phyloP scores from a whole-genome alignment of 2,329 filamentous ascomycete species.

The Clonostachys chloroleuca region DNA sequence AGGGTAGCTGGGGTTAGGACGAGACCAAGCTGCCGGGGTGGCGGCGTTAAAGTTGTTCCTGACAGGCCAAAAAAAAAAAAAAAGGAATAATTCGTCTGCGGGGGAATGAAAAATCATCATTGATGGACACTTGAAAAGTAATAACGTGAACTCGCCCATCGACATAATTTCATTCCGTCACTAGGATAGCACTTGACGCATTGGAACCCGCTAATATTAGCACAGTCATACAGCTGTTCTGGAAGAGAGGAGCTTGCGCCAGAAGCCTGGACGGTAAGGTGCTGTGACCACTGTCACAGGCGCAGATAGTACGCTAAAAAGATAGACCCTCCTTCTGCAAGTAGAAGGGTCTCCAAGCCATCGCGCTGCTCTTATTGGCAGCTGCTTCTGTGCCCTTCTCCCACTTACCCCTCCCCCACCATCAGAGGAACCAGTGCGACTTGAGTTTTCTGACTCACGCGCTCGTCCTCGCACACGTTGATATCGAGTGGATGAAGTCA shows the following conservation, averaged over 20 bases:
- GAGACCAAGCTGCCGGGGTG: too few species aligned
- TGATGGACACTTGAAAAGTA: too few species aligned
- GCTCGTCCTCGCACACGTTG: slow-evolving; percentile 9
- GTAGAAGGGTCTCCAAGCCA: background rate
- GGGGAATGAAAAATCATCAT: too few species aligned
- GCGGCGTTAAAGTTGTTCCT: too few species aligned
- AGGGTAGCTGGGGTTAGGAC: too few species aligned
- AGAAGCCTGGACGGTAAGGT: too few species aligned
- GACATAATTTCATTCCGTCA: background rate
- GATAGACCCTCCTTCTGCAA: background rate
- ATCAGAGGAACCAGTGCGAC: slow-evolving; percentile 11
- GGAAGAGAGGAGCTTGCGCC: too few species aligned
- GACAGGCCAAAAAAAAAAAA: too few species aligned
- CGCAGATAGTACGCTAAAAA: too few species aligned
- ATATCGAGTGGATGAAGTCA: slow-evolving; percentile 16
- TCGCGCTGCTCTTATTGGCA: background rate
- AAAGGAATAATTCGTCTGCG: too few species aligned
- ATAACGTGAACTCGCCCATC: background rate
- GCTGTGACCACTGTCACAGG: too few species aligned
- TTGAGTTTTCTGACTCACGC: slow-evolving; percentile 18
- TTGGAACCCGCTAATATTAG: background rate
- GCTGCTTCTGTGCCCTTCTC: background rate
- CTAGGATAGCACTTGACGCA: background rate
- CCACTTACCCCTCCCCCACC: slow-evolving; percentile 9
- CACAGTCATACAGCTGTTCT: background rate